Base-by-base conservation (phyloP, 805 yeast species). In the Tetrapisispora iriomotensis region DNA sequence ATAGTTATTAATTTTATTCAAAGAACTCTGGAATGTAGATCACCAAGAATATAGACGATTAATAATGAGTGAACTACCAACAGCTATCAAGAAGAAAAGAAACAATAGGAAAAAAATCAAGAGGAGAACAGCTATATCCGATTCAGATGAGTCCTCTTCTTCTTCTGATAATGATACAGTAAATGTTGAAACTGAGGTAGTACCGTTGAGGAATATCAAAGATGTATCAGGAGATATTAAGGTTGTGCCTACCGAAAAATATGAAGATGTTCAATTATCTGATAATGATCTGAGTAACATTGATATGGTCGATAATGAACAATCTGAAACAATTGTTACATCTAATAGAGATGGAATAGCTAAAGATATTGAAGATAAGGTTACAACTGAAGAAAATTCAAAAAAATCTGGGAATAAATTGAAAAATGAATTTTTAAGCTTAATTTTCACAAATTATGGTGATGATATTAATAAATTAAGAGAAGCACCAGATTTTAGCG, bases 91-190 rank as follows among this genome's bases (percentile, higher is more conserved):
- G 22, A 51, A 50, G 27, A 63, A 57, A 37, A 67, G 72, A 33
- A 33, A 33, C 24, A 33, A 33, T 48, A 68, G 83, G 51, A 72
- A 83, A 45, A 69, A 78, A 53, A 80, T 79, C 71, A 81, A 79
- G 75, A 77, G 86, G 74, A 80, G 88, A 77, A 82, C 90, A 0
- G 86, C 79, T 38, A 86, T 78, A 46, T 68, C 67, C 31, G 68
- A 75, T 2, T 69, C 66, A 25, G 70, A 76, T 1, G 68, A 71
- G 8, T 42, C 46, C 5, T 65, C 71, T 3, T 61, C 70, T 1
- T 46, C 57, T 13, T 53, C 62, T 13, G 66, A 61, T 9, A 47
- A 52, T 28, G 65, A 53, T 37, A 27, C 18, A 14, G 47, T 39
- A 10, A 48, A 45, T 9, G 42, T 31, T 10, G 42, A 36, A 8